Evolutionary conservation across 2,329 filamentous ascomycete species (phyloP), one percentile per base, ranked within the genome.

Genomic region (Fusarium nodosum): DNA sequence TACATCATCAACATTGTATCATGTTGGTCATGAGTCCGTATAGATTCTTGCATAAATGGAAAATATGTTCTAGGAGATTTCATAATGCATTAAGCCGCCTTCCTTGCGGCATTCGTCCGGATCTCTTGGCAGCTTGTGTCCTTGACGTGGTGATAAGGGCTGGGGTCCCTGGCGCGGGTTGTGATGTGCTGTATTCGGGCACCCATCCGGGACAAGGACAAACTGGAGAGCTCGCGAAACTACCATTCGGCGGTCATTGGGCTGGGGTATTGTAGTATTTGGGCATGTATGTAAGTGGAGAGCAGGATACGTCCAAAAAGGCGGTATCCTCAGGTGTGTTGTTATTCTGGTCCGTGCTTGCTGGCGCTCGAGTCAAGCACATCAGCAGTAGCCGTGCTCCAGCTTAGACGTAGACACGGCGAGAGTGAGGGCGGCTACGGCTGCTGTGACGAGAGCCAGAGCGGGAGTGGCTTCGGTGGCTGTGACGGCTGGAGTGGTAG

Each of bases 401-500:
- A 11, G 30, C 58, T 68, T 71, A 74, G 51, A 87, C 85, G 64
- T 87, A 87, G 53, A 82, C 81, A 41, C 85, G 79, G 28, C 82
- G 81, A 33, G 71, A 73, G 72, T 86, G 84, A 61, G 85, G 86
- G 75, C 86, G 84, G 65, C 81, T 81, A 66, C 81, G 77, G 73
- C 82, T 77, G 50, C 82, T 78, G 66, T 79, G 79, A 45, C 79
- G 78, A 8, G 77, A 79, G 34, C 77, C 75, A 11, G 78, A 76
- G 57, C 79, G 79, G 33, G 77, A 76, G 68, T 75, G 78, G 63
- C 78, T 79, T 45, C 80, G 81, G 69, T 82, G 82, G 63, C 79
- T 77, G 64, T 83, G 82, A 56, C 81, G 79, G 71, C 77, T 75
- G 20, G 74, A 76, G 71, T 79, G 80, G 69, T 77, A 75, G 34